Conservation (phyloP, 306 rosid species). For the Malus asiatica region DNA sequence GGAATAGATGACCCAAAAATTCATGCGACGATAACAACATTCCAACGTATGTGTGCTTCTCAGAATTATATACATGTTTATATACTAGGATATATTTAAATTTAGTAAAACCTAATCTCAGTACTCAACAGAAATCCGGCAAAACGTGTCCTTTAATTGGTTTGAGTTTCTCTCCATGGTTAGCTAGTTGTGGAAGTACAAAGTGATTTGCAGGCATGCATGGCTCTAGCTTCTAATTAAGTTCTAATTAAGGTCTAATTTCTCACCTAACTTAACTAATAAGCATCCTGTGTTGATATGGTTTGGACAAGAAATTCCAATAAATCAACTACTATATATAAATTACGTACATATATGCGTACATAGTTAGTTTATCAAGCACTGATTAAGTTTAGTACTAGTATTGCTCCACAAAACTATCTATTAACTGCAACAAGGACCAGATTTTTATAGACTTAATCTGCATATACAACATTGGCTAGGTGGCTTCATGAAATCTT, state of each 20-base stretch:
- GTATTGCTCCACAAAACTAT: not conserved
- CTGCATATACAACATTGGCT: not conserved
- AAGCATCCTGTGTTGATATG: not conserved
- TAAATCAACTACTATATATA: not conserved
- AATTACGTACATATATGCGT: not conserved
- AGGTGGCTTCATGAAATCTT: not conserved
- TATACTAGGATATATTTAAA: not conserved
- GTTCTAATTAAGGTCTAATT: not conserved
- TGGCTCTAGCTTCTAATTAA: not conserved
- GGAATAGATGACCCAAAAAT: not conserved
- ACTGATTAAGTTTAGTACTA: not conserved
- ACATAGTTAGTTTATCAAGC: not conserved
- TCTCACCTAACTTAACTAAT: conserved; percentile 37
- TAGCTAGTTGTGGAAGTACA: conserved; percentile 13
- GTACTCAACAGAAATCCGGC: conserved; percentile 2
- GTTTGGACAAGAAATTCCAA: not conserved
- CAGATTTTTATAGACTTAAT: not conserved
- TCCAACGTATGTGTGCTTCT: not conserved
- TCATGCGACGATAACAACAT: not conserved
- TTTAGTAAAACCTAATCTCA: not conserved
- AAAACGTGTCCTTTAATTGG: conserved; percentile 9
- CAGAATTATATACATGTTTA: not conserved
- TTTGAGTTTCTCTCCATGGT: not conserved
- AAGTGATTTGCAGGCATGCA: not conserved
- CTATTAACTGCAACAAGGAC: not conserved